Evolutionary conservation across 371 early-diverging fungal genomes (phyloP).

Genomic region (Lichtheimia hyalospora): DNA sequence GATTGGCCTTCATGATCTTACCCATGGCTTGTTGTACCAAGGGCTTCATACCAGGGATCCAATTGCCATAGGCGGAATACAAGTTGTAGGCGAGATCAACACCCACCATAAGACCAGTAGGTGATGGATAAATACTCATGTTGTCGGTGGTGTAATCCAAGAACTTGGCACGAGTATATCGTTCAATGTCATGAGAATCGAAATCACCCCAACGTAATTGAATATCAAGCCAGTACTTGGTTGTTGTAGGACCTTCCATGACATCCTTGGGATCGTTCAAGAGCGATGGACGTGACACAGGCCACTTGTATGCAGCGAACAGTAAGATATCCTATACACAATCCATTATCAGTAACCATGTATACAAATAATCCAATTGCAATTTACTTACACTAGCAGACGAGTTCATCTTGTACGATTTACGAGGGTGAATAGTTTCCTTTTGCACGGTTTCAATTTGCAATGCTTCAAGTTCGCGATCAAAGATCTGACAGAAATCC

Average conservation of each 20-base stretch:
- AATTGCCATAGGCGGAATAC: slow-evolving; percentile 91
- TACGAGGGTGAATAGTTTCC: slow-evolving; percentile 98
- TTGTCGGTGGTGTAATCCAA: slow-evolving; percentile 97
- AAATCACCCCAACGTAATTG: slow-evolving; percentile 99
- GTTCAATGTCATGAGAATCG: slow-evolving; percentile 97
- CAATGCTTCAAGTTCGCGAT: slow-evolving; percentile 96
- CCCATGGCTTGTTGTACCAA: slow-evolving; percentile 95
- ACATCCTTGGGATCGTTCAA: slow-evolving; percentile 89
- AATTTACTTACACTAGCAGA: slow-evolving; percentile 24
- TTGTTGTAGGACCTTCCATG: slow-evolving; percentile 95
- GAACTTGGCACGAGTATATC: slow-evolving; percentile 98
- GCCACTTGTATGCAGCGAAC: slow-evolving; percentile 98
- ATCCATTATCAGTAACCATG: background rate
- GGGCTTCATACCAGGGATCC: slow-evolving; percentile 99
- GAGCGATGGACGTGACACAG: slow-evolving; percentile 91
- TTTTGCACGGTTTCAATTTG: slow-evolving; percentile 99
- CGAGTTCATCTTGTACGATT: slow-evolving; percentile 98
- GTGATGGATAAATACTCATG: slow-evolving; percentile 98
- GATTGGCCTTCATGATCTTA: slow-evolving; percentile 98
- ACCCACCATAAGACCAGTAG: slow-evolving; percentile 96
- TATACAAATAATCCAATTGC: background rate
- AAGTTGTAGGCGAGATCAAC: slow-evolving; percentile 97
- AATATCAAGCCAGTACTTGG: slow-evolving; percentile 98
- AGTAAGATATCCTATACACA: slow-evolving; percentile 90
- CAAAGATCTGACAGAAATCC: slow-evolving; percentile 95